Percentiles rank a stretch among this genome's conserved stretches.
phyloP scores from a whole-genome alignment of 345 rosid species.

The Kernera saxatilis region DNA sequence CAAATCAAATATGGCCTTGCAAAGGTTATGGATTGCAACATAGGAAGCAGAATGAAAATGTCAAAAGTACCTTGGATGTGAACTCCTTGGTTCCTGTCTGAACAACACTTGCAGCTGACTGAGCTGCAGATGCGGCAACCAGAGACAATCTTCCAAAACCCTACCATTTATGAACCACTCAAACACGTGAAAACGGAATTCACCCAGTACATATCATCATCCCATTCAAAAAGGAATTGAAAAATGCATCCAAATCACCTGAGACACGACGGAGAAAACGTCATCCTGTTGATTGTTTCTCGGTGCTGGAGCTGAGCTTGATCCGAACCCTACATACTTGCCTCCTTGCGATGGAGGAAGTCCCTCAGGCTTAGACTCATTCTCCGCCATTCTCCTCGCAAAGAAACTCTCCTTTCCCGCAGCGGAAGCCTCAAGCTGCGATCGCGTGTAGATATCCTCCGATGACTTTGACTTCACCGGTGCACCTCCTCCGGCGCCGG shows the following conservation, averaged over 20 bases:
- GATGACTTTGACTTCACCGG: constrained; percentile 72
- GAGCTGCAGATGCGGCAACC: constrained; percentile 68
- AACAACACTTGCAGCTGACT: constrained; percentile 72
- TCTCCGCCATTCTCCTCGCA: constrained; percentile 64
- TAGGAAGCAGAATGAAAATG: neutral
- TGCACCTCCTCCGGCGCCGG: constrained; percentile 30
- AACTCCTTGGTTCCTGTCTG: constrained; percentile 36
- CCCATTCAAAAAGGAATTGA: neutral
- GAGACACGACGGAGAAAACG: constrained; percentile 66
- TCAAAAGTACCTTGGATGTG: constrained; percentile 23
- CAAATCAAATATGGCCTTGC: neutral
- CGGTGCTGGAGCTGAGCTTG: constrained; percentile 52
- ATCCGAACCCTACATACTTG: constrained; percentile 93
- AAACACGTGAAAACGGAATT: neutral
- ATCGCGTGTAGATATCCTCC: constrained; percentile 62
- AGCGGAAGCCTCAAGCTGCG: constrained; percentile 83
- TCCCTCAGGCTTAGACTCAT: constrained; percentile 80
- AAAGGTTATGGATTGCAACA: neutral
- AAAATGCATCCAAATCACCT: constrained; percentile 43
- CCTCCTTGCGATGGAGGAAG: constrained; percentile 94
- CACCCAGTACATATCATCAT: neutral
- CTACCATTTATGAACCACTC: constrained; percentile 31
- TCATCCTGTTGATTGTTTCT: constrained; percentile 57
- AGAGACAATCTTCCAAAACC: constrained; percentile 82
- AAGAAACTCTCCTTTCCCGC: constrained; percentile 84